phyloP scores from a whole-genome alignment of 495 filamentous ascomycete species.

The Aspergillus cavernicola region DNA sequence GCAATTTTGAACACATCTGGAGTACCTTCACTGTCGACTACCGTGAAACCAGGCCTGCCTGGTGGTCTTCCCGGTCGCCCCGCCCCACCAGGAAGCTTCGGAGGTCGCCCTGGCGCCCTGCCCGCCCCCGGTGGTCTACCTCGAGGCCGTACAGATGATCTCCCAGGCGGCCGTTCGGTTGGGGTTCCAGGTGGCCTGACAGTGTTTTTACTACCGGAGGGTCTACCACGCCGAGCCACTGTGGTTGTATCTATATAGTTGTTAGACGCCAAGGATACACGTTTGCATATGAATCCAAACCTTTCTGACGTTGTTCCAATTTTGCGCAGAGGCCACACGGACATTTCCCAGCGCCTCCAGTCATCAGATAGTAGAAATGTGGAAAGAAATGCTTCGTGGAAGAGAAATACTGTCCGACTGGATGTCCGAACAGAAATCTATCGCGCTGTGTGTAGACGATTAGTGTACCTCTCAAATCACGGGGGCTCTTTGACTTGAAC shows the following conservation, averaged over 20 bases:
- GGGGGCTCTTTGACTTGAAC: constrained; percentile 7
- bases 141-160: constrained; percentile 15
- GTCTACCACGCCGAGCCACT: constrained; percentile 24
- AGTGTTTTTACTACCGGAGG: not conserved
- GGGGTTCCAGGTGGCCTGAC: not conserved
- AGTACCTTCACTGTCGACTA: constrained; percentile 37
- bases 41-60: constrained; percentile 9
- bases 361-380: constrained; percentile 57
- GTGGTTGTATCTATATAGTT: not conserved
- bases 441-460: constrained; percentile 35
- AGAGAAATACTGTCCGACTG: constrained; percentile 44
- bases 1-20: constrained; percentile 50
- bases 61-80: constrained; percentile 2
- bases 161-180: constrained; percentile 4
- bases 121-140: constrained; percentile 4
- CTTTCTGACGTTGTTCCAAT: constrained; percentile 14
- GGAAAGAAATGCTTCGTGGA: constrained; percentile 52
- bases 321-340: constrained; percentile 37
- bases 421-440: constrained; percentile 54
- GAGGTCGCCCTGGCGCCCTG: not conserved
- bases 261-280: not conserved
- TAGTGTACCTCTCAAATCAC: constrained; percentile 1
- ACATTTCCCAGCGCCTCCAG: constrained; percentile 32
- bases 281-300: not conserved
- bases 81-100: not conserved